phyloP scores from a whole-genome alignment of 306 rosid genomes.

The Dalbergia oliveri region DNA sequence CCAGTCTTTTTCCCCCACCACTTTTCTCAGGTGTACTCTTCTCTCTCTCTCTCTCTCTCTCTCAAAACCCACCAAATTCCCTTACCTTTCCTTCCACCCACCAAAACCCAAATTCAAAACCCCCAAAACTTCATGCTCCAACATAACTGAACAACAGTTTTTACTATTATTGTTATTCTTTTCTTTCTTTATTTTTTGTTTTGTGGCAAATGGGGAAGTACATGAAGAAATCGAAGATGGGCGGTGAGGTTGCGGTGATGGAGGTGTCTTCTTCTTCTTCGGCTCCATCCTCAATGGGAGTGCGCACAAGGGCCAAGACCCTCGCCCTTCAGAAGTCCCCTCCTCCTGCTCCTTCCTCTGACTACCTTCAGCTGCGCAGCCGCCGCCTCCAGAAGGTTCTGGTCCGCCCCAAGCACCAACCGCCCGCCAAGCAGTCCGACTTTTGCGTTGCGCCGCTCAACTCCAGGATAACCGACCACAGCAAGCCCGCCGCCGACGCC shows the following conservation, averaged over 20 bases:
- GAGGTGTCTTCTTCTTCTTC: conserved; percentile 58
- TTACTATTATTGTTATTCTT: too few relatives aligned
- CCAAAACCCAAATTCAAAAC: neutral
- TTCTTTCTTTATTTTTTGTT: too few relatives aligned
- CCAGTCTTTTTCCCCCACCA: neutral
- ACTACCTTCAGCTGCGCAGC: conserved; percentile 69
- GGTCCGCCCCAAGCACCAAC: conserved; percentile 6
- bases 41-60: neutral
- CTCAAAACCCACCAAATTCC: neutral
- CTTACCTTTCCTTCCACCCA: too few relatives aligned
- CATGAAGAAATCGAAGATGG: conserved; percentile 67
- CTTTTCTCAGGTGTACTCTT: conserved; percentile 16
- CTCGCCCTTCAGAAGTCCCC: conserved; percentile 54
- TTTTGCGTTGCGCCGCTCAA: neutral
- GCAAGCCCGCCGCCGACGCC: neutral
- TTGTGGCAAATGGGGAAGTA: conserved; percentile 60
- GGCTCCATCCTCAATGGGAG: conserved; percentile 38
- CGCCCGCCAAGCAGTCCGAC: conserved; percentile 9
- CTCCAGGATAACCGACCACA: conserved; percentile 33
- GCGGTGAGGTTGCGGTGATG: conserved; percentile 59
- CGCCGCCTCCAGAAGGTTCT: conserved; percentile 70
- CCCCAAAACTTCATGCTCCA: neutral
- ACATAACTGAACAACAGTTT: neutral
- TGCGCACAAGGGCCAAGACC: conserved; percentile 70
- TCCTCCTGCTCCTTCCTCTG: conserved; percentile 28